A percentile compares a stretch with the other conserved stretches of the same genome.
Conservation (phyloP, 2,329 filamentous ascomycete genomes). For the Aspergillus ibericus region DNA sequence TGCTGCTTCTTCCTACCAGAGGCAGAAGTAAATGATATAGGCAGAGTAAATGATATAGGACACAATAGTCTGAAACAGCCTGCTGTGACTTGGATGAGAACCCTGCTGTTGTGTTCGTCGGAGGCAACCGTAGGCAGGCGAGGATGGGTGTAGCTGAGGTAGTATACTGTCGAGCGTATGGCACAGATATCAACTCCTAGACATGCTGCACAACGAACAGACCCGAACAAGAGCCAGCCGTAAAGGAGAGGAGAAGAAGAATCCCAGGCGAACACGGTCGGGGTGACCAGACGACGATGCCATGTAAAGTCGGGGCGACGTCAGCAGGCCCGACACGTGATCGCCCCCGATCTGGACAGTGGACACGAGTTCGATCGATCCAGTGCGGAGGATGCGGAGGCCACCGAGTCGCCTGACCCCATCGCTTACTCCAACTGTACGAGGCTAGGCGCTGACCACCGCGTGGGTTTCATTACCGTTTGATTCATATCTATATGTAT, state of each 20-base stretch:
- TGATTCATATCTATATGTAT: constrained; percentile 10
- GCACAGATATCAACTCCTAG: not conserved
- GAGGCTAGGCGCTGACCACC: not conserved
- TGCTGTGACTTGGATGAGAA: not conserved
- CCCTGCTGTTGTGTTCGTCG: not conserved
- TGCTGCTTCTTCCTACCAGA: not conserved
- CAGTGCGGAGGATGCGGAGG: not conserved
- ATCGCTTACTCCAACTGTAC: not conserved
- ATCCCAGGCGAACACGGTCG: not conserved
- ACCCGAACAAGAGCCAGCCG: not conserved
- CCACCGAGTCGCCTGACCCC: not conserved
- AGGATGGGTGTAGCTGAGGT: not conserved
- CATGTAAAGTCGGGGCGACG: constrained; percentile 10
- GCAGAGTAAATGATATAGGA: not conserved
- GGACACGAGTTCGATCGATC: not conserved
- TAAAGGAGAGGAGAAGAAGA: not conserved
- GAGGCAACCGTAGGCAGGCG: not conserved
- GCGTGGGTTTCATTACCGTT: constrained; percentile 4
- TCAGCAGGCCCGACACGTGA: constrained; percentile 14
- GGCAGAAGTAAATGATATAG: not conserved
- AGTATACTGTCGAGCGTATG: not conserved
- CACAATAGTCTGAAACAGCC: not conserved
- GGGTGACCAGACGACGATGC: not conserved
- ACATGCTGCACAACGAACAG: not conserved
- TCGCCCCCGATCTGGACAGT: not conserved